phyloP scores from a whole-genome alignment of 1,284 basidiomycete species.

The Naganishia cerealis region DNA sequence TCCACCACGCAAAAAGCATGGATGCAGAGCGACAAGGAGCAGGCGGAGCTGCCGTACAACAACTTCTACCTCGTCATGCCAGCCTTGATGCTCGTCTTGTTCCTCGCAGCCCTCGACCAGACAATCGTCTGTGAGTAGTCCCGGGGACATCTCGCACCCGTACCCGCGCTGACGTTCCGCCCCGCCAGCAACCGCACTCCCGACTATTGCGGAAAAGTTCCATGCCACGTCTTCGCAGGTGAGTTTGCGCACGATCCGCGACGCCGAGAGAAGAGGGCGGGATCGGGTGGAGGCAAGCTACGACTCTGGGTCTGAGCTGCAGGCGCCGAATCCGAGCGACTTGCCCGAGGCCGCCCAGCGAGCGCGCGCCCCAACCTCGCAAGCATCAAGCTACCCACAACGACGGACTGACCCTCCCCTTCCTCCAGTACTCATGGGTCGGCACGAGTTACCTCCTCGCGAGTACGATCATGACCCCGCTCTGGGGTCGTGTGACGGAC shows the following conservation, averaged over 20 bases:
- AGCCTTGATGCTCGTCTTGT: constrained; percentile 29
- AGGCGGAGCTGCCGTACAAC: constrained; percentile 28
- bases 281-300: no score
- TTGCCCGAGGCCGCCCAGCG: no score
- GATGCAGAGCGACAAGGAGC: constrained; percentile 33
- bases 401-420: neutral
- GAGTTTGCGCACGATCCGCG: neutral
- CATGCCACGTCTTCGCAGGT: constrained; percentile 28
- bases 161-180: no score
- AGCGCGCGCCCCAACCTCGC: no score
- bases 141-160: no score
- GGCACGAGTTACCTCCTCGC: constrained; percentile 32
- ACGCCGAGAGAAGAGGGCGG: neutral
- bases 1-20: constrained; percentile 18
- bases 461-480: constrained; percentile 32
- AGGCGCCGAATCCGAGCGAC: no score
- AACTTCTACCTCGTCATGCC: constrained; percentile 33
- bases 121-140: constrained; percentile 32
- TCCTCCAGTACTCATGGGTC: constrained; percentile 30
- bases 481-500: constrained; percentile 27
- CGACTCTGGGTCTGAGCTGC: no score
- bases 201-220: constrained; percentile 32
- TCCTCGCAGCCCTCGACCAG: constrained; percentile 33
- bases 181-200: constrained; percentile 27
- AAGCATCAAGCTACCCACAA: no score